Evolutionary conservation across 2,329 filamentous ascomycete species (phyloP).

Genomic region (Dactylellina parvicollis): DNA sequence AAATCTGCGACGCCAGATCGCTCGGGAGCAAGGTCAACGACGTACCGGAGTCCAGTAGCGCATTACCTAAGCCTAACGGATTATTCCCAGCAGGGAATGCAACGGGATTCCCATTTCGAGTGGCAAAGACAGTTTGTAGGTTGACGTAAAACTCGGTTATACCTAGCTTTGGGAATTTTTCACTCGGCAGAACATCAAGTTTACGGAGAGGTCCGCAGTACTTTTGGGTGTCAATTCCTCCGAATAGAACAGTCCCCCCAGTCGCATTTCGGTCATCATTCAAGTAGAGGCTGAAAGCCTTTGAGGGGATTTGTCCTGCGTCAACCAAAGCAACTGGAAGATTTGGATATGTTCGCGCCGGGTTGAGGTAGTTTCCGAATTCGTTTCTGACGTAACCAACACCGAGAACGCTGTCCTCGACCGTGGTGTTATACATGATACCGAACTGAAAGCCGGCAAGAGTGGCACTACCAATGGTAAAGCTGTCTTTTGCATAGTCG

Average conservation of each 20-base stretch:
- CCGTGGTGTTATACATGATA: constrained; percentile 72
- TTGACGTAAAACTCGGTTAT: constrained; percentile 55
- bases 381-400: constrained; percentile 86
- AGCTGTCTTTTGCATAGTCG: constrained; percentile 80
- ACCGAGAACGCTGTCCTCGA: constrained; percentile 72
- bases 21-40: constrained; percentile 76
- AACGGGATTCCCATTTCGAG: constrained; percentile 36
- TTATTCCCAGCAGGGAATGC: not conserved
- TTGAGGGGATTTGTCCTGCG: constrained; percentile 71
- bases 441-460: constrained; percentile 75
- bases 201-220: constrained; percentile 72
- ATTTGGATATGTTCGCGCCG: constrained; percentile 71
- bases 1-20: constrained; percentile 67
- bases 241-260: constrained; percentile 76
- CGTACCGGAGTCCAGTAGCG: constrained; percentile 79
- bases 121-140: constrained; percentile 62
- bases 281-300: constrained; percentile 78
- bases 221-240: constrained; percentile 75
- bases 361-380: constrained; percentile 73
- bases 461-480: constrained; percentile 69
- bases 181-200: constrained; percentile 69
- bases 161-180: constrained; percentile 66
- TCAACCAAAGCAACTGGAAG: constrained; percentile 73
- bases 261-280: constrained; percentile 73
- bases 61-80: constrained; percentile 63